Evolutionary conservation across 176 grass and related monocot genomes (phyloP).

Genomic region (Secale cereale): DNA sequence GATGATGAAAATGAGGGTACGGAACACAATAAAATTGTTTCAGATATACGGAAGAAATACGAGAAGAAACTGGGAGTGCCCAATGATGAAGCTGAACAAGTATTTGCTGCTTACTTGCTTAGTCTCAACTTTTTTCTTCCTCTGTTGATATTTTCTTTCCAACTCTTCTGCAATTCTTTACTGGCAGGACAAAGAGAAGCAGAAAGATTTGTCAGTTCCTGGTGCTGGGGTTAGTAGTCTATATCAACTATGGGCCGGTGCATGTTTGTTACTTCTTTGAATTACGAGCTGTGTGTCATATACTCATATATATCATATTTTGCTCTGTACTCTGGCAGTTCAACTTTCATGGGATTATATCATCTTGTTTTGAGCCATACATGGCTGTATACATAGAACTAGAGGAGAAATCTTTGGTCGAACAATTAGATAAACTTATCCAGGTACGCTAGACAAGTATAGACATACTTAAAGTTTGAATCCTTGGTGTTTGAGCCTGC

Average conservation of each 20-base stretch:
- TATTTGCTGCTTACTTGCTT: conserved; percentile 34
- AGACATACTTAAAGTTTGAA: conserved; percentile 15
- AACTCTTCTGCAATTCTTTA: conserved; percentile 31
- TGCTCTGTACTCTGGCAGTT: conserved; percentile 54
- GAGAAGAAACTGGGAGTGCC: conserved; percentile 74
- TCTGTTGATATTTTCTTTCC: conserved; percentile 5
- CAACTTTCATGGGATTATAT: conserved; percentile 98
- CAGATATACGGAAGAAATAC: conserved; percentile 95
- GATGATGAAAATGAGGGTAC: conserved; percentile 74
- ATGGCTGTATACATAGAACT: conserved; percentile 93
- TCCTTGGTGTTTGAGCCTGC: conserved; percentile 4
- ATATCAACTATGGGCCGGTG: conserved; percentile 20
- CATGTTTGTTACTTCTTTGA: conserved; percentile 13
- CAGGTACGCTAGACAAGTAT: conserved; percentile 47
- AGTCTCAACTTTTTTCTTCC: neutral
- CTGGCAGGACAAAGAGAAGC: conserved; percentile 82
- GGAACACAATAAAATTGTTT: conserved; percentile 74
- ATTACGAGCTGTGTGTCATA: conserved; percentile 1
- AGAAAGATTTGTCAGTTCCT: conserved; percentile 77
- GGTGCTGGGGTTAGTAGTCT: conserved; percentile 90
- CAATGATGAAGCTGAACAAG: conserved; percentile 44
- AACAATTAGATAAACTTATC: conserved; percentile 97
- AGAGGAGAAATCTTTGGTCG: conserved; percentile 92
- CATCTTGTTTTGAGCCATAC: conserved; percentile 97
- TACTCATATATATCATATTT: conserved; percentile 24